Conservation (phyloP, 108 stramenopile genomes). For the Cyclostephanos invisitatus region DNA sequence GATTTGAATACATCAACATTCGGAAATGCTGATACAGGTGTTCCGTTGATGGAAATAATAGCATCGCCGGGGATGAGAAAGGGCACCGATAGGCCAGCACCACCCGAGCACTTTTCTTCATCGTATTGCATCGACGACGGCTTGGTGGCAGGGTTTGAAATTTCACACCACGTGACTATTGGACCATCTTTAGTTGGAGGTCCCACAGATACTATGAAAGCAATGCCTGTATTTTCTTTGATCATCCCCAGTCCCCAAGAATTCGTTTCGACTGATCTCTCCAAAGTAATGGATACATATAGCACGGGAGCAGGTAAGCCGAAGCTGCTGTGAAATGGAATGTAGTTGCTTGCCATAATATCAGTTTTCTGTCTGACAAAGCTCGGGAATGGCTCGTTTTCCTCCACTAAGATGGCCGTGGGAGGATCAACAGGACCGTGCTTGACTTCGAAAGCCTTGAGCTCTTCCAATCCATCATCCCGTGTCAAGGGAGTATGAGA, state of each 20-base stretch:
- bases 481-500: neutral
- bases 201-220: slow-evolving; percentile 25
- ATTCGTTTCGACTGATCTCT: slow-evolving; percentile 5
- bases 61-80: slow-evolving; percentile 38
- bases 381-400: too few relatives aligned
- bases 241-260: slow-evolving; percentile 38
- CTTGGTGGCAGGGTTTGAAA: slow-evolving; percentile 5
- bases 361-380: neutral
- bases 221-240: slow-evolving; percentile 27
- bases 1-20: slow-evolving; percentile 14
- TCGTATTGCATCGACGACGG: slow-evolving; percentile 6
- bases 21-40: slow-evolving; percentile 24
- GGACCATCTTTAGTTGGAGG: slow-evolving; percentile 4
- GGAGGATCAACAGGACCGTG: neutral
- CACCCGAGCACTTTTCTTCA: neutral
- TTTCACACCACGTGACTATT: slow-evolving; percentile 23
- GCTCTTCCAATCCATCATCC: neutral
- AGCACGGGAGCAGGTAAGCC: slow-evolving; percentile 3
- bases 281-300: slow-evolving; percentile 29
- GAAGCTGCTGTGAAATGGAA: neutral
- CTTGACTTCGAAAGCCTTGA: neutral
- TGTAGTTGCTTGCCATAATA: neutral
- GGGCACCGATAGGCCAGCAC: neutral
- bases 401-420: neutral
- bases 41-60: slow-evolving; percentile 43